Conservation (phyloP, 2,329 filamentous ascomycete species). For the Ceratocystis albifundus region DNA sequence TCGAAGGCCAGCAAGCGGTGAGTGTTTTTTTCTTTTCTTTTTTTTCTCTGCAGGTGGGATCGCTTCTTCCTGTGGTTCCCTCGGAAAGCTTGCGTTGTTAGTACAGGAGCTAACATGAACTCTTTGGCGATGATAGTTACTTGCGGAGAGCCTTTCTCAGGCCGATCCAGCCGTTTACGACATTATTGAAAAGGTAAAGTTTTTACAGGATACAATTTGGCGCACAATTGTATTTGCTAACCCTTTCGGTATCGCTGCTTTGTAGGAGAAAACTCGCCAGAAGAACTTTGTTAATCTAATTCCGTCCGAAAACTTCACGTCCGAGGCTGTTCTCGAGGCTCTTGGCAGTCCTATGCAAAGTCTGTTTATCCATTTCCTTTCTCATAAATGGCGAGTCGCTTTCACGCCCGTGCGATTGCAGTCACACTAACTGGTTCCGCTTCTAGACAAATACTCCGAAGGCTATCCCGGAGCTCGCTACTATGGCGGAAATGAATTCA, state of each 20-base stretch:
- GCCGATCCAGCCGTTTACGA: slow-evolving; percentile 78
- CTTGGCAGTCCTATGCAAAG: slow-evolving; percentile 92
- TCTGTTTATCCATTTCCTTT: slow-evolving; percentile 33
- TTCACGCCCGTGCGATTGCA: slow-evolving; percentile 1
- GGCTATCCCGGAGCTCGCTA: slow-evolving; percentile 94
- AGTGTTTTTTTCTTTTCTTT: neutral
- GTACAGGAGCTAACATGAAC: slow-evolving; percentile 16
- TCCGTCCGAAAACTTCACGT: slow-evolving; percentile 91
- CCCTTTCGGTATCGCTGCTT: neutral
- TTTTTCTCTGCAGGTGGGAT: neutral
- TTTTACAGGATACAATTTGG: slow-evolving; percentile 16
- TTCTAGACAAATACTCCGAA: slow-evolving; percentile 88
- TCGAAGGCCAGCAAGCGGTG: slow-evolving; percentile 51
- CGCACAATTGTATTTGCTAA: neutral
- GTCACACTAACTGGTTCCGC: slow-evolving; percentile 15
- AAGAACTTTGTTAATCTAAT: slow-evolving; percentile 98
- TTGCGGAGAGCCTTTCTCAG: slow-evolving; percentile 66
- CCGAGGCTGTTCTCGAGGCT: slow-evolving; percentile 81
- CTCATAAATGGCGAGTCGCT: neutral
- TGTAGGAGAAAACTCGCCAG: slow-evolving; percentile 83
- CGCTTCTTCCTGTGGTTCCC: neutral
- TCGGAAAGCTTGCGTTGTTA: neutral
- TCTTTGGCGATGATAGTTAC: slow-evolving; percentile 44
- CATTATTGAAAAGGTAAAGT: slow-evolving; percentile 74
- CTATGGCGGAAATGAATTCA: slow-evolving; percentile 94